These are phyloP conservation scores for Xylaria sp. DNA, from an alignment of 2,329 filamentous ascomycete genomes.

Conservation along the genomic window DNA sequence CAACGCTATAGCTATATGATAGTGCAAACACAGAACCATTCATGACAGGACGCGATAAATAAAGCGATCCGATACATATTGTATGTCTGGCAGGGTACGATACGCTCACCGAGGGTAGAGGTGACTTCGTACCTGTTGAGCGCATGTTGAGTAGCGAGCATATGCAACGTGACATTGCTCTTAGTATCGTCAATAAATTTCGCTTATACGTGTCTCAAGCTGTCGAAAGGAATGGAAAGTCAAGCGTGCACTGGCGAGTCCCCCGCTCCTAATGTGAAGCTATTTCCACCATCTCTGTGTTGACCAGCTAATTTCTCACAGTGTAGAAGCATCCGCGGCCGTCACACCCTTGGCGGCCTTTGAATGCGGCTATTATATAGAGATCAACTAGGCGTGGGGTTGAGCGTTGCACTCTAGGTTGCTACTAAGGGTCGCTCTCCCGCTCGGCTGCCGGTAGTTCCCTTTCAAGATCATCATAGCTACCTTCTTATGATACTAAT, in stretches of 20 bases:
- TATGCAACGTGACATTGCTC: background rate
- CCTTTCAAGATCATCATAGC: constrained; percentile 14
- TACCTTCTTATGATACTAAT: constrained; percentile 6
- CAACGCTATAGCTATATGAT: background rate
- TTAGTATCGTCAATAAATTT: background rate
- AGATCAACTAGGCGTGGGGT: constrained; percentile 6
- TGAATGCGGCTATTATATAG: background rate
- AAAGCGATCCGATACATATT: background rate
- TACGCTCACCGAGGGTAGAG: background rate
- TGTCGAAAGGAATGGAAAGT: background rate
- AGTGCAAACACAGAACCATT: background rate
- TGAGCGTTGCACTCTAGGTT: constrained; percentile 1
- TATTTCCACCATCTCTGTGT: background rate
- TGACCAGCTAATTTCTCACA: background rate
- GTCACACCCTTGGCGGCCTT: background rate
- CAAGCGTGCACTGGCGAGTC: background rate
- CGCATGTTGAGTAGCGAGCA: background rate
- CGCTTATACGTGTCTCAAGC: background rate
- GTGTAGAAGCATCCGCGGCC: background rate
- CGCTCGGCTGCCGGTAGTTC: constrained; percentile 1
- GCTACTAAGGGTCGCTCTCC: constrained; percentile 12
- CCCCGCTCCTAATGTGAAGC: background rate
- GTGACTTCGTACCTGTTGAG: background rate
- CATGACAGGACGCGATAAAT: background rate
- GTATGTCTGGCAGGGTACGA: background rate